Base-by-base conservation (phyloP, 1,284 basidiomycete species). In the Ustilago shanxiensis region DNA sequence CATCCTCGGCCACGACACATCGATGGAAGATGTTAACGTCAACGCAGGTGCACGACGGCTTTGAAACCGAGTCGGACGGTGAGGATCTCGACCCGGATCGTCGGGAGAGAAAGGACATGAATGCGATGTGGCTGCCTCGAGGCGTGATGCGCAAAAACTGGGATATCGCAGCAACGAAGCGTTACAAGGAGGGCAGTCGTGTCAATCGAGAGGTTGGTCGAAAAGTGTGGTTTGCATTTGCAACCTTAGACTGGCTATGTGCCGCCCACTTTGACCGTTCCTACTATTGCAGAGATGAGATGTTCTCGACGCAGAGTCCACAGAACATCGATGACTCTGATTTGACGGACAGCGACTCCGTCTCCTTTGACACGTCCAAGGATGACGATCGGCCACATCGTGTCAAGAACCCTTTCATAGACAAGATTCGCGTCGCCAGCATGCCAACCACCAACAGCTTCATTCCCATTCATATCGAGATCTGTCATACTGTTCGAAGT, bases 271-370 rank as follows among this genome's bases (percentile, higher is more conserved):
- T 79, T 18, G 66, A 75, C 31, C 72, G 72, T 18, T 75, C 68
- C 58, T 79, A 75, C 44, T 53, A 68, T 22, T 59, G 55, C 66
- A 66, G 57, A 22, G 76, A 74, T 59, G 69, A 72, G 44, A 75
- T 75, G 72, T 79, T 73, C 50, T 70, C 72, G n/a, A 82, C 81
- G 0, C 57, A 72, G 49, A 60, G 71, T 24, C 81, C 81, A 18
- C 69, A 79, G 51, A 82, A 82, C 55, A 71, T 81, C 14, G 81
- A 82, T 49, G 81, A 82, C 41, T 64, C 59, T 4, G 79, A 81
- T 37, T 52, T 82, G 37, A 68, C 49, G 0, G 73, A 76, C 29
- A 55, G 39, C 31, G 68, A 71, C 6, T 53, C 37, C 14, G 20
- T 22, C 3, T 52, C 66, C 13, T 20, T 13, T 20, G 51, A 65